Conservation (phyloP, 202 grass and related monocot species). For the Eragrostis tef region DNA sequence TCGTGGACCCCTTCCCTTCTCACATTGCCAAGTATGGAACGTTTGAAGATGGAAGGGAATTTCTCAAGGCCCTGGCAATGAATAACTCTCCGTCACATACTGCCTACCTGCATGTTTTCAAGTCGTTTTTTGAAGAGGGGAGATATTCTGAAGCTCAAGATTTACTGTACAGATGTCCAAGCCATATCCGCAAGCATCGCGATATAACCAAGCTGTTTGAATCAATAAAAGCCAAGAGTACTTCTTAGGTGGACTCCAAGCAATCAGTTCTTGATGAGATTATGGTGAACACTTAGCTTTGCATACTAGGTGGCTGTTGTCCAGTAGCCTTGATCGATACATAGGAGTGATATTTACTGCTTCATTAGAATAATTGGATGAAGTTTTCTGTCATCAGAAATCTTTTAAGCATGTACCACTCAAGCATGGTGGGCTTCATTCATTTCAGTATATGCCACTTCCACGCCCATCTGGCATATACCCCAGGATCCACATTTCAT, state of each 20-base stretch:
- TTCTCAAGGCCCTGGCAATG: conserved; percentile 67
- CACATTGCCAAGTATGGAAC: conserved; percentile 77
- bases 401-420: conserved; percentile 3
- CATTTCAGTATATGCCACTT: background rate
- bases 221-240: conserved; percentile 60
- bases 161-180: conserved; percentile 75
- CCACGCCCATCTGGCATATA: background rate
- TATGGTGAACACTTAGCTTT: conserved; percentile 24
- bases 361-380: conserved; percentile 9
- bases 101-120: conserved; percentile 68
- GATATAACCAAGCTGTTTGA: conserved; percentile 68
- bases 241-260: conserved; percentile 39
- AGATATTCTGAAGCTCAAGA: conserved; percentile 81
- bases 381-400: conserved; percentile 7
- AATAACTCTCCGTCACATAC: conserved; percentile 47
- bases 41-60: conserved; percentile 68
- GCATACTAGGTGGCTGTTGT: conserved; percentile 38
- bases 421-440: background rate
- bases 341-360: background rate
- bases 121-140: conserved; percentile 70
- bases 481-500: background rate
- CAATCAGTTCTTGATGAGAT: conserved; percentile 41
- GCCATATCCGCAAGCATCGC: conserved; percentile 66
- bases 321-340: conserved; percentile 23
- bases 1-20: conserved; percentile 65